Base-by-base conservation (phyloP, 129 eudicot species). In the Oenanthe sinensis region DNA sequence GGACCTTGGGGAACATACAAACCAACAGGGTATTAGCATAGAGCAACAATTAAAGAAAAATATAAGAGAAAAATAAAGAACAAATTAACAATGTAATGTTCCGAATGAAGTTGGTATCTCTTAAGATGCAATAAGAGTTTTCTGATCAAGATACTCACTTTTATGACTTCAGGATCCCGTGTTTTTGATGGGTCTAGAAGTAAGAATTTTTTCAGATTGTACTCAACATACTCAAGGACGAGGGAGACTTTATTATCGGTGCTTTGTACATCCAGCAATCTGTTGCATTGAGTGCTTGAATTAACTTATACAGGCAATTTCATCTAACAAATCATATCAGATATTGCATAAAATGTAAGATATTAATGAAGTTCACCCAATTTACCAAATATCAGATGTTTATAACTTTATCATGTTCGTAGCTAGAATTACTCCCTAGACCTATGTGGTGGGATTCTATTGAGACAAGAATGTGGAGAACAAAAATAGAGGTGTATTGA, bases 241-340 rank as follows among this genome's bases (percentile, higher is more conserved):
- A 75, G 78, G 52, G 44, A 75, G 4, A 75, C 60, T 22, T 75
- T 47, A 26, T 75, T 75, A 40, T 75, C 67, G 4, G 44, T 28
- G 44, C 20, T 26, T 46, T 30, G 65, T 7, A 75, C 78, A 17
- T 49, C 65, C 78, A 75, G 65, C 78, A 75, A 48, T 48, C 78
- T 75, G 60, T 74, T 19, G 22, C 26, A 74, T 74, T 8, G 12
- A 26, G 4, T 20, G n/a, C n/a, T n/a, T n/a, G n/a, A n/a, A n/a
- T n/a, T n/a, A n/a, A n/a, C n/a, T n/a, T n/a, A n/a, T n/a, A n/a
- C n/a, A n/a, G n/a, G n/a, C n/a, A n/a, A n/a, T n/a, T n/a, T 6
- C 20, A 28, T 37, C n/a, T 16, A 74, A 46, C 10, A 47, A 74
- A 45, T 6, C 48, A 24, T 48, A 15, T 40, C 4, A 17, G 52